Conservation (phyloP, 805 yeast genomes). For the Spathaspora passalidarum region DNA sequence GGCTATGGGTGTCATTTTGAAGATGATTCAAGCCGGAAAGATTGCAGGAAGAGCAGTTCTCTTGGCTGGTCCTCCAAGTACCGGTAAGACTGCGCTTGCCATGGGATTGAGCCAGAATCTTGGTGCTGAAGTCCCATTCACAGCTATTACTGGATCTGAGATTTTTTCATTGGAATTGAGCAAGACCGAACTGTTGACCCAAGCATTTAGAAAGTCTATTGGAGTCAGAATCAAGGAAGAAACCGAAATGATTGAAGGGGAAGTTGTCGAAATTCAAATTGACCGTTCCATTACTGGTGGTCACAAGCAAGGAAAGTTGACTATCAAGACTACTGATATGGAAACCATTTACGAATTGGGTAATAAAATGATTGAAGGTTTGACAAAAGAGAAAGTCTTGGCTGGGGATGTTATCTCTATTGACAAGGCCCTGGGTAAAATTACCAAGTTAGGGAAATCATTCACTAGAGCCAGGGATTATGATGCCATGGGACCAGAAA, state of each 20-base stretch:
- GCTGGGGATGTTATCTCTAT: slow-evolving; percentile 97
- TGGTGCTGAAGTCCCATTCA: slow-evolving; percentile 85
- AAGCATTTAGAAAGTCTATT: slow-evolving; percentile 92
- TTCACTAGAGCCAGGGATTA: slow-evolving; percentile 95
- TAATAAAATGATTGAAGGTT: slow-evolving; percentile 88
- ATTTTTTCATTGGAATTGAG: slow-evolving; percentile 87
- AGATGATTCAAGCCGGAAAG: slow-evolving; percentile 89
- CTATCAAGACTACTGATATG: slow-evolving; percentile 97
- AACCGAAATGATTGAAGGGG: slow-evolving; percentile 97
- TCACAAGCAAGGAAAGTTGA: slow-evolving; percentile 95
- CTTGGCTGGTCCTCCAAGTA: slow-evolving; percentile 97
- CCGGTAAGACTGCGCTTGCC: slow-evolving; percentile 98
- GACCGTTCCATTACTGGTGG: slow-evolving; percentile 96
- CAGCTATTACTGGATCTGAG: slow-evolving; percentile 93
- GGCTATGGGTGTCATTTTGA: slow-evolving; percentile 92
- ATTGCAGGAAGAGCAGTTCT: slow-evolving; percentile 96
- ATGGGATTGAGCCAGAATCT: slow-evolving; percentile 82
- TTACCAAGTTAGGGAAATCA: slow-evolving; percentile 91
- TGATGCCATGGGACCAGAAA: slow-evolving; percentile 98
- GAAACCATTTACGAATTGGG: slow-evolving; percentile 97
- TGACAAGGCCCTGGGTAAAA: slow-evolving; percentile 93
- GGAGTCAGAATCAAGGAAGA: slow-evolving; percentile 96
- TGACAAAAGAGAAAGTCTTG: slow-evolving; percentile 89
- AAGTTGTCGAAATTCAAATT: slow-evolving; percentile 94
- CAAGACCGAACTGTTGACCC: slow-evolving; percentile 94